phyloP scores from a whole-genome alignment of 108 stramenopile species.

The Nitzschia inconspicua region DNA sequence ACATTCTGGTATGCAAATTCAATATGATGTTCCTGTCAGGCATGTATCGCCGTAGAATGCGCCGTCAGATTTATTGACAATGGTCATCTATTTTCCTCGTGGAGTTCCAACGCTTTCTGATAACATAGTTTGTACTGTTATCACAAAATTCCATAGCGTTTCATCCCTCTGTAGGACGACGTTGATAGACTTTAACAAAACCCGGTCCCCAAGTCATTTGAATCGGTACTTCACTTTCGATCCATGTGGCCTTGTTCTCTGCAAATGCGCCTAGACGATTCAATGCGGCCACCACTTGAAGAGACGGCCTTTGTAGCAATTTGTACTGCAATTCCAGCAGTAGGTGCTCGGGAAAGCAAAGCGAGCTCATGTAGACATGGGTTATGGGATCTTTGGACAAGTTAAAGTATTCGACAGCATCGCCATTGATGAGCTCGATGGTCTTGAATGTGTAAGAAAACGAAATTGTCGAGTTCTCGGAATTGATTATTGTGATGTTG shows the following conservation, averaged over 20 bases:
- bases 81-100: no score
- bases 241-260: background rate
- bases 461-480: no score
- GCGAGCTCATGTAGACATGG: constrained; percentile 19
- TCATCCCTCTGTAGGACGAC: no score
- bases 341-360: constrained; percentile 20
- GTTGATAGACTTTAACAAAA: constrained; percentile 12
- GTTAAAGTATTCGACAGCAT: background rate
- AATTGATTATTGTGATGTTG: no score
- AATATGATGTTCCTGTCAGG: no score
- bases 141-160: no score
- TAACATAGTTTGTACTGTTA: no score
- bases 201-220: constrained; percentile 30
- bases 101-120: no score
- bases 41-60: no score
- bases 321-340: constrained; percentile 10
- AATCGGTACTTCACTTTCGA: constrained; percentile 11
- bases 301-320: constrained; percentile 2
- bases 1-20: no score
- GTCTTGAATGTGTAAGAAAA: no score
- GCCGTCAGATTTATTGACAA: no score
- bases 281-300: constrained; percentile 15
- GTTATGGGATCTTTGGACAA: background rate
- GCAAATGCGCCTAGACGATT: constrained; percentile 13
- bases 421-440: constrained; percentile 5